Evolutionary conservation across 768 basidiomycete species (phyloP).

Genomic region (Psilocybe azurescens): DNA sequence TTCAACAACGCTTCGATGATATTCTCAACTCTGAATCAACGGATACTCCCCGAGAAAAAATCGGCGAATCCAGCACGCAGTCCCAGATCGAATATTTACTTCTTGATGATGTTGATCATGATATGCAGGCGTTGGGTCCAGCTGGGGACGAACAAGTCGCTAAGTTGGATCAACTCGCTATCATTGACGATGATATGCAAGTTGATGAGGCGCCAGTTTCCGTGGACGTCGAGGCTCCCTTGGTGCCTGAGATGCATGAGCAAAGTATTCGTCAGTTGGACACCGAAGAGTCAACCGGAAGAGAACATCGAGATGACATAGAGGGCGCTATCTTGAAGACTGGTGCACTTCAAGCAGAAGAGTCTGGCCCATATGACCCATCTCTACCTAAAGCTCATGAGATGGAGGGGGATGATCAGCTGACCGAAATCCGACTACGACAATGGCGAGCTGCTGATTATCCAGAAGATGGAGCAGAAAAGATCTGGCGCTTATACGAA

Average conservation of each 20-base stretch:
- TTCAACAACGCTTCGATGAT: constrained; percentile 82
- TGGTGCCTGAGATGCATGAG: constrained; percentile 32
- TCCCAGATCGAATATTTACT: constrained; percentile 79
- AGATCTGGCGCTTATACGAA: constrained; percentile 92
- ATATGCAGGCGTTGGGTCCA: constrained; percentile 90
- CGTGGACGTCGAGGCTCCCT: constrained; percentile 54
- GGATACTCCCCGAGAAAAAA: constrained; percentile 38
- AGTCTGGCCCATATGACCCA: constrained; percentile 29
- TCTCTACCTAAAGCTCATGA: constrained; percentile 26
- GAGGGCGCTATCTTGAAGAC: constrained; percentile 56
- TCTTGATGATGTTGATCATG: constrained; percentile 68
- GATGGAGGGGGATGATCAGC: constrained; percentile 38
- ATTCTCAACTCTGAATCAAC: constrained; percentile 57
- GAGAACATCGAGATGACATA: constrained; percentile 33
- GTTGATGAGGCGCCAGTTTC: constrained; percentile 34
- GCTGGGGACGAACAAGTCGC: constrained; percentile 85
- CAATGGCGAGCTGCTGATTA: constrained; percentile 68
- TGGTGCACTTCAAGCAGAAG: constrained; percentile 22
- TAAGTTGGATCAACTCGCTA: constrained; percentile 79
- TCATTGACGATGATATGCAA: constrained; percentile 64
- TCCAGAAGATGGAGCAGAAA: constrained; percentile 60
- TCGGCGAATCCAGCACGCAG: constrained; percentile 41
- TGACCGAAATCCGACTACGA: constrained; percentile 55
- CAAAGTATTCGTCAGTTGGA: constrained; percentile 22
- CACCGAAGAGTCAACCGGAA: constrained; percentile 26